phyloP scores from a whole-genome alignment of 352 stramenopile species.

The Phytophthora citricola region DNA sequence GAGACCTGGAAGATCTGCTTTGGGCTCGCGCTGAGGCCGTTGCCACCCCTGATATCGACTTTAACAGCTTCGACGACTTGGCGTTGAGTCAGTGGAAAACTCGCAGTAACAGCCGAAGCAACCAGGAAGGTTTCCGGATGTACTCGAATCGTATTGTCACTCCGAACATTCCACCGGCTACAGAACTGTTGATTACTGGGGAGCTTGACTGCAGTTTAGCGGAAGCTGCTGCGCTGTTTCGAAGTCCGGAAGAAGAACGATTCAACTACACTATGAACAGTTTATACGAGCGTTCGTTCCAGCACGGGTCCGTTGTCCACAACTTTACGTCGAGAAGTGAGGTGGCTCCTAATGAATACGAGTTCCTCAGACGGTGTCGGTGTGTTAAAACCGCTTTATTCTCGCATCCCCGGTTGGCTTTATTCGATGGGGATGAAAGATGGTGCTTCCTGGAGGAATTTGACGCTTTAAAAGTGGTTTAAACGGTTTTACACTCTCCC shows the following conservation, averaged over 20 bases:
- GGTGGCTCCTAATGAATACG: neutral
- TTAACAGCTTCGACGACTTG: conserved; percentile 14
- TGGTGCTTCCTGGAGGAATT: conserved; percentile 43
- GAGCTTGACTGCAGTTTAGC: conserved; percentile 34
- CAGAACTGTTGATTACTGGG: conserved; percentile 23
- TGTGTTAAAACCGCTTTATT: conserved; percentile 52
- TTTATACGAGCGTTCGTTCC: conserved; percentile 40
- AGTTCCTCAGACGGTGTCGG: conserved; percentile 12
- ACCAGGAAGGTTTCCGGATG: conserved; percentile 22
- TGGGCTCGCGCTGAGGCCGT: conserved; percentile 17
- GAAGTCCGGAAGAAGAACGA: conserved; percentile 17
- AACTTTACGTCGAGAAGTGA: conserved; percentile 9
- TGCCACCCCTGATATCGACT: conserved; percentile 21
- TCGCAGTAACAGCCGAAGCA: neutral
- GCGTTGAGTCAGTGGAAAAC: conserved; percentile 25
- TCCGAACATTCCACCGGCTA: conserved; percentile 1
- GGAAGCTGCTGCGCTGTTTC: conserved; percentile 30
- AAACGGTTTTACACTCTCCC: conserved; percentile 32
- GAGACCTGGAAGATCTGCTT: conserved; percentile 18
- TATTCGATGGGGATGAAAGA: conserved; percentile 38
- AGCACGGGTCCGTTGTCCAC: conserved; percentile 41
- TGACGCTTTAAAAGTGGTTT: neutral
- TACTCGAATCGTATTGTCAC: conserved; percentile 13
- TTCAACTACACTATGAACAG: conserved; percentile 37
- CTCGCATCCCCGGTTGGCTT: conserved; percentile 20